These are phyloP conservation scores for Botrytis squamosa DNA, from an alignment of 2,329 filamentous ascomycete genomes.

Conservation along the genomic window DNA sequence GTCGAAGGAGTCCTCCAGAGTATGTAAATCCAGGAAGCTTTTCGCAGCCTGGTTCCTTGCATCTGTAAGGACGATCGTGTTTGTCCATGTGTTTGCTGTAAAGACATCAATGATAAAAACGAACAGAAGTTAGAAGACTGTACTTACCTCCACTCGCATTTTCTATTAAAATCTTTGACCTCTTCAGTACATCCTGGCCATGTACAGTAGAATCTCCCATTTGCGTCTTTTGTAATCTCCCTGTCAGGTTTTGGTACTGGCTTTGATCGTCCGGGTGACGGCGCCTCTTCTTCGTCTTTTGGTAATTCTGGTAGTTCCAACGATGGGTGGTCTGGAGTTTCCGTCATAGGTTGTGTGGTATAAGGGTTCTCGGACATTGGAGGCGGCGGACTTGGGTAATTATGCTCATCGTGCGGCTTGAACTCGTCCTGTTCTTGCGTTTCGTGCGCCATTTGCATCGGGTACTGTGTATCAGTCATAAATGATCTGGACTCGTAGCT, in stretches of 20 bases:
- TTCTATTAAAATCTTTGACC: slow-evolving; percentile 67
- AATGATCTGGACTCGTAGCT: slow-evolving; percentile 36
- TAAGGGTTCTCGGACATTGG: slow-evolving; percentile 37
- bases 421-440: slow-evolving; percentile 35
- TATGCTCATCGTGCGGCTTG: slow-evolving; percentile 30
- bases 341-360: slow-evolving; percentile 30
- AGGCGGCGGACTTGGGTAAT: slow-evolving; percentile 38
- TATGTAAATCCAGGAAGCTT: slow-evolving; percentile 95
- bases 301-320: slow-evolving; percentile 35
- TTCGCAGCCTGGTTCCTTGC: slow-evolving; percentile 76
- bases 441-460: slow-evolving; percentile 35
- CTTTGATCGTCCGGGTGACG: slow-evolving; percentile 43
- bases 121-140: slow-evolving; percentile 28
- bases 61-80: slow-evolving; percentile 91
- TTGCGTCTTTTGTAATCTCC: slow-evolving; percentile 58
- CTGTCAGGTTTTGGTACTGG: slow-evolving; percentile 60
- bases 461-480: slow-evolving; percentile 31
- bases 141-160: slow-evolving; percentile 85
- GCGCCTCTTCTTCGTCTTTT: slow-evolving; percentile 36
- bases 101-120: not conserved
- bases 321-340: slow-evolving; percentile 26
- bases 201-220: slow-evolving; percentile 77
- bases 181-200: slow-evolving; percentile 67
- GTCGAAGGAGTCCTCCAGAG: slow-evolving; percentile 81
- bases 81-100: slow-evolving; percentile 96